Conservation (phyloP, 2,329 filamentous ascomycete genomes). For the Basipetospora chlamydospora region DNA sequence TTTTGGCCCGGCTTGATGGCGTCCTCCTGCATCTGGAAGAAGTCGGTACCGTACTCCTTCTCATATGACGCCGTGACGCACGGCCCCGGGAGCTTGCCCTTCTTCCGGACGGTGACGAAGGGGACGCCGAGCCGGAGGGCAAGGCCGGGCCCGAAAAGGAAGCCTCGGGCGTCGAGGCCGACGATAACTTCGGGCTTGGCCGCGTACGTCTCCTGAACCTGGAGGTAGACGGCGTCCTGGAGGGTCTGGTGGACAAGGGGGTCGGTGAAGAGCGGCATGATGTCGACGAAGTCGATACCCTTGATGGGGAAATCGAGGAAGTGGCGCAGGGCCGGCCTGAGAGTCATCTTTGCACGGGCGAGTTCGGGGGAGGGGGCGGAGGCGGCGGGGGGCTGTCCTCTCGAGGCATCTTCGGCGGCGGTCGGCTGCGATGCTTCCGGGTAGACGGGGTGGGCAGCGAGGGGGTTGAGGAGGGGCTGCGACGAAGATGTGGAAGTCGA, state of each 20-base stretch:
- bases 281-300: conserved; percentile 94
- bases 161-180: conserved; percentile 85
- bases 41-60: conserved; percentile 93
- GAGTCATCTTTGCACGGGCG: conserved; percentile 57
- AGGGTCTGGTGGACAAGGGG: conserved; percentile 60
- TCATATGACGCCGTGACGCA: conserved; percentile 74
- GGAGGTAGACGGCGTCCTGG: conserved; percentile 71
- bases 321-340: conserved; percentile 59
- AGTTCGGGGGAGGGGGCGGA: conserved; percentile 48
- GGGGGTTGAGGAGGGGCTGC: conserved; percentile 13
- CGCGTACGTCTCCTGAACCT: conserved; percentile 52
- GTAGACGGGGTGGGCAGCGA: conserved; percentile 19
- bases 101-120: conserved; percentile 89
- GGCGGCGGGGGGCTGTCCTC: conserved; percentile 49
- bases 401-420: conserved; percentile 37
- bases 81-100: conserved; percentile 86
- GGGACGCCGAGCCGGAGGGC: conserved; percentile 68
- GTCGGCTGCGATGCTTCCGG: conserved; percentile 15
- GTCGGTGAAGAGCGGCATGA: conserved; percentile 86
- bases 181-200: conserved; percentile 76
- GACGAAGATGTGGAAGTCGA: conserved; percentile 7
- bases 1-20: conserved; percentile 75
- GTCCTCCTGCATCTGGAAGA: conserved; percentile 89
- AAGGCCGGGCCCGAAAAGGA: conserved; percentile 84
- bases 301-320: conserved; percentile 85